Percentiles rank a stretch among this genome's conserved stretches.
Conservation (phyloP, 2,329 filamentous ascomycete species). For the Simplicillium sp. region DNA sequence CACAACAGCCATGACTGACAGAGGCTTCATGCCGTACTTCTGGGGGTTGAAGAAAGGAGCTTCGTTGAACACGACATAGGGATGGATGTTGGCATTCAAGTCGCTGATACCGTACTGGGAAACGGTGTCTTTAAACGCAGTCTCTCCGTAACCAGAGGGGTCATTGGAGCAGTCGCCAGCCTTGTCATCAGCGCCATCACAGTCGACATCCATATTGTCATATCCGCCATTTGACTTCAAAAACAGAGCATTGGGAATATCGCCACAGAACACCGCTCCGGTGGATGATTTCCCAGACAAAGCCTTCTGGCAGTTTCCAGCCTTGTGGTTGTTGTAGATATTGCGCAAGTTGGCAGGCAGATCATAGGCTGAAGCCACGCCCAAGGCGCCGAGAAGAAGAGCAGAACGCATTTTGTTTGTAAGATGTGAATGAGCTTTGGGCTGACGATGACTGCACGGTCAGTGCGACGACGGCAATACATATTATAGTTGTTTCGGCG, state of each 20-base stretch:
- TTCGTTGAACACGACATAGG: constrained; percentile 36
- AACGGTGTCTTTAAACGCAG: constrained; percentile 28
- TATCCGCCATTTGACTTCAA: constrained; percentile 24
- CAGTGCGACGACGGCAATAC: no score
- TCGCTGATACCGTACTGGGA: constrained; percentile 21
- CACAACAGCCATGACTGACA: constrained; percentile 39
- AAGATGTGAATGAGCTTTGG: no score
- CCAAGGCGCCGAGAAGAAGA: no score
- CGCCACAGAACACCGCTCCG: constrained; percentile 3
- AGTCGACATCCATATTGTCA: constrained; percentile 42
- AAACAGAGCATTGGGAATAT: constrained; percentile 25
- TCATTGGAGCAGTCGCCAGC: constrained; percentile 26
- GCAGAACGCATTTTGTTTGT: no score
- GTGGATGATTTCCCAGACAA: not conserved
- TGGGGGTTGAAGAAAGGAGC: constrained; percentile 23
- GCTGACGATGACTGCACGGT: no score
- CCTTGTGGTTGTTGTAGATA: not conserved
- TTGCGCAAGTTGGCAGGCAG: not conserved
- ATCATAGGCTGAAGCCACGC: not conserved
- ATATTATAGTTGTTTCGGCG: no score
- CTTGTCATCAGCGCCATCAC: constrained; percentile 31
- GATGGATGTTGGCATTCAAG: constrained; percentile 34
- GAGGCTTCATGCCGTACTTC: constrained; percentile 26
- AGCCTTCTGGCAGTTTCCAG: not conserved
- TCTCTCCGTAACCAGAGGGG: constrained; percentile 22